Evolutionary conservation across 345 rosid species (phyloP).

Genomic region (Populus deltoides): DNA sequence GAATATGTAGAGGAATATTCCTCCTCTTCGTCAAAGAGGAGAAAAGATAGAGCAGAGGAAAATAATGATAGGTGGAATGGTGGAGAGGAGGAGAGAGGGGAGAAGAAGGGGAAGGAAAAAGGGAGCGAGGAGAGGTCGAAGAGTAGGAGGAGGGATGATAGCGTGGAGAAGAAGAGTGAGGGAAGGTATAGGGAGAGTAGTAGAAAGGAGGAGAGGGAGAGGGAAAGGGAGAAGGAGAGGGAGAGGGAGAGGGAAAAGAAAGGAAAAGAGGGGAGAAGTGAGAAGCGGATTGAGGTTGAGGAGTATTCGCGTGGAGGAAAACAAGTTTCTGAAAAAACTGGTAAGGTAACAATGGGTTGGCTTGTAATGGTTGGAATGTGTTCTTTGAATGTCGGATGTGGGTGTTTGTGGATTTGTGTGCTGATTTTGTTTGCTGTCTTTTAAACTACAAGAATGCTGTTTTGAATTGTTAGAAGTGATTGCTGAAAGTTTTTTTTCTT

Average conservation of each 20-base stretch:
- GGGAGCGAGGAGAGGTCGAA: slow-evolving; percentile 47
- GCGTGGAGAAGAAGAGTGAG: slow-evolving; percentile 51
- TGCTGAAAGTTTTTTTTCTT: background rate
- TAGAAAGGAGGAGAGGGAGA: slow-evolving; percentile 37
- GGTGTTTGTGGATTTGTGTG: background rate
- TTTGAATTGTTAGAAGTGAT: background rate
- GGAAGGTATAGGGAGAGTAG: slow-evolving; percentile 58
- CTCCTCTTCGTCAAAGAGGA: slow-evolving; percentile 54
- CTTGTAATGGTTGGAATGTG: background rate
- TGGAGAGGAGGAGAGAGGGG: slow-evolving; percentile 46
- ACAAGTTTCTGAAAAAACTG: slow-evolving; percentile 52
- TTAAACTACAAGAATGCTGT: no score
- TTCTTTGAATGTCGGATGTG: background rate
- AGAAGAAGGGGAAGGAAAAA: slow-evolving; percentile 51
- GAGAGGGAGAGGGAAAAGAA: slow-evolving; percentile 29
- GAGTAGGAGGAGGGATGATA: slow-evolving; percentile 61
- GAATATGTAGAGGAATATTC: slow-evolving; percentile 57
- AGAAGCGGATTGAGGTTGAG: slow-evolving; percentile 44
- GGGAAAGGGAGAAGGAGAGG: slow-evolving; percentile 3
- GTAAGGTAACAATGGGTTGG: slow-evolving; percentile 46
- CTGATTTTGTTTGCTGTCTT: slow-evolving; percentile 1
- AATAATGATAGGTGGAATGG: slow-evolving; percentile 80
- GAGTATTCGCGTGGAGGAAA: slow-evolving; percentile 45
- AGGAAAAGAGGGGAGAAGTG: slow-evolving; percentile 54
- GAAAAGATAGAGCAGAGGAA: slow-evolving; percentile 49